Evolutionary conservation across 2,329 filamentous ascomycete genomes (phyloP).

Genomic region (Elsinoe australis): DNA sequence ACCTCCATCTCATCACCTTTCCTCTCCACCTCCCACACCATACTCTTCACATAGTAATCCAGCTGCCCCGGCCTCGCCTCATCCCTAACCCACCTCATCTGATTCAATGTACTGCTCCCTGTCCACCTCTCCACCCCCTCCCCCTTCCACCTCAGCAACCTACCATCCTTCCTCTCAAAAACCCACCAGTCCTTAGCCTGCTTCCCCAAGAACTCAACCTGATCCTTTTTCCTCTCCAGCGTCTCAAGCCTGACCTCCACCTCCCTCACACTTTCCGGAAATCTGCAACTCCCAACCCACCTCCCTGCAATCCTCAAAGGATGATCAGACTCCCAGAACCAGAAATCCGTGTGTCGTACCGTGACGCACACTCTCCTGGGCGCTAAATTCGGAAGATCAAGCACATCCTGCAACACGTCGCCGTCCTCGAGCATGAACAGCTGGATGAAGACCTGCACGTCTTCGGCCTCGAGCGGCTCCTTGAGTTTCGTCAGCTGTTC

Average conservation of each 20-base stretch:
- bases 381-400: conserved; percentile 22
- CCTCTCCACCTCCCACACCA: conserved; percentile 28
- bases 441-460: conserved; percentile 18
- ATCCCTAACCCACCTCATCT: conserved; percentile 37
- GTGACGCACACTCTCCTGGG: conserved; percentile 28
- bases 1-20: background rate
- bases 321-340: conserved; percentile 30
- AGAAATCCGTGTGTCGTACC: conserved; percentile 33
- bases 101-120: conserved; percentile 39
- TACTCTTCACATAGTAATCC: conserved; percentile 39
- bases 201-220: conserved; percentile 40
- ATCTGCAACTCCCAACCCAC: conserved; percentile 22
- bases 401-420: conserved; percentile 19
- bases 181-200: conserved; percentile 33
- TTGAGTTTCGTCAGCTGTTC: background rate
- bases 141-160: conserved; percentile 20
- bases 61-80: conserved; percentile 34
- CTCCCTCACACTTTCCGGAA: conserved; percentile 24
- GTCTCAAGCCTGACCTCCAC: conserved; percentile 44
- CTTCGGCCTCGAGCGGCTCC: conserved; percentile 12
- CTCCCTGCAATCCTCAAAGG: conserved; percentile 23
- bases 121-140: conserved; percentile 35
- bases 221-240: conserved; percentile 38
- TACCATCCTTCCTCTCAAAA: conserved; percentile 27
- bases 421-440: conserved; percentile 16